Base-by-base conservation (phyloP, 495 filamentous ascomycete species). In the Aspergillus homomorphus region DNA sequence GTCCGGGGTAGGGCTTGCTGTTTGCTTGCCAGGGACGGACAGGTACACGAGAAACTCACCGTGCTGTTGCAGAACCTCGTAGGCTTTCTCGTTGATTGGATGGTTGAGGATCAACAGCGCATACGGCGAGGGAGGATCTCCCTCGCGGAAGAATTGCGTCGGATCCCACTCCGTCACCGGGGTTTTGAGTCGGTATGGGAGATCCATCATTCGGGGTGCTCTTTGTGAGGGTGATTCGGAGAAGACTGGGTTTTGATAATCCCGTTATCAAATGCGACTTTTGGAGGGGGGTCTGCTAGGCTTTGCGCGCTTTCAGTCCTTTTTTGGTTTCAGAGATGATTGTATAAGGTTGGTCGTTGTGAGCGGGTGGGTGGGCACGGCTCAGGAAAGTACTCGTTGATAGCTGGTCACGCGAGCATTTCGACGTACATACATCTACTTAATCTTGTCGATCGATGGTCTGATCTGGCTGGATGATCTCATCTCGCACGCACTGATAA, bases 31-130 rank as follows among this genome's bases (percentile, higher is more conserved):
- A 26, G 46, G 18, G 20, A 15, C 21, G 9, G 42, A 24, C 42
- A 51, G 56, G 56, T 10, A 58, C n/a, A n/a, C n/a, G n/a, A n/a
- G n/a, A 22, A 53, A 65, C 74, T 53, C 67, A 89, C 87, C 83
- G 65, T 83, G 80, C 56, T 77, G 70, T 78, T 82, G 84, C 6
- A 90, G 66, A 21, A 76, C 74, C 28, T 64, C 57, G 80, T 76
- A 67, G 72, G 72, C 61, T 46, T 63, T 62, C 72, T 76, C 69
- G 3, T 79, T 78, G 52, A 92, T 83, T 42, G 87, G 87, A 60
- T 90, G 86, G 66, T 94, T 90, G 41, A 92, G 77, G 14, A 91
- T 69, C 24, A 92, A 62, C 21, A 92, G 73, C 1, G 83, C 84
- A 61, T 84, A 88, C 33, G 70, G 69, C 16, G 66, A 68, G 21